A percentile compares a stretch with the other conserved stretches of the same genome.
phyloP scores from a whole-genome alignment of 129 eudicot genomes.

The Lactuca saligna region DNA sequence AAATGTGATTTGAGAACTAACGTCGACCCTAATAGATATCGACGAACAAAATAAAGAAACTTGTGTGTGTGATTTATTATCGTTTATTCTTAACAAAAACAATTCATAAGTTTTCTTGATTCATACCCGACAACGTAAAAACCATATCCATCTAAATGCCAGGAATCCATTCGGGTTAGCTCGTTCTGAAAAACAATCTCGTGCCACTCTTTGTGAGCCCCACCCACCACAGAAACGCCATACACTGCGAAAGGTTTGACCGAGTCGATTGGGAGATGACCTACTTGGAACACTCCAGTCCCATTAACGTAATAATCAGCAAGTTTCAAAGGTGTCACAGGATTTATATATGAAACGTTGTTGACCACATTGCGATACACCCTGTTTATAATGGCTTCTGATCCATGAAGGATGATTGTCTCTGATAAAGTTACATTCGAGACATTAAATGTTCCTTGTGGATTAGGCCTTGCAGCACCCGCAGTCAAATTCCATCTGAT shows the following conservation, averaged over 20 bases:
- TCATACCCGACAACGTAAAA: conserved; percentile 75
- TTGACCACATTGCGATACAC: conserved; percentile 46
- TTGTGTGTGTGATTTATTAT: no score
- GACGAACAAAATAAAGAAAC: no score
- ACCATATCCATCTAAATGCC: conserved; percentile 85
- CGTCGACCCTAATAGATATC: no score
- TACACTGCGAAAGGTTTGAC: conserved; percentile 35
- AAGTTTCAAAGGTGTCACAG: conserved; percentile 61
- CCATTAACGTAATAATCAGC: conserved; percentile 67
- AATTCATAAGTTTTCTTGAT: not conserved
- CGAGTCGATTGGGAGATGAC: conserved; percentile 47
- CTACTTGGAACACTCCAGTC: conserved; percentile 63
- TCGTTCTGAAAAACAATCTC: conserved; percentile 65
- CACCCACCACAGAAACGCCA: conserved; percentile 57
- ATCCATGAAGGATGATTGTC: conserved; percentile 67
- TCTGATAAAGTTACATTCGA: conserved; percentile 63
- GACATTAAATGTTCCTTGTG: conserved; percentile 82
- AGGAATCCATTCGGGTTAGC: conserved; percentile 54
- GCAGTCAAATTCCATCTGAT: conserved; percentile 75
- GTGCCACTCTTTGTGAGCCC: conserved; percentile 70
- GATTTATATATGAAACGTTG: conserved; percentile 57
- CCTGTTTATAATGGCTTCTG: conserved; percentile 38
- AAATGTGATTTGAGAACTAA: no score
- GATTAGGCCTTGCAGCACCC: conserved; percentile 87
- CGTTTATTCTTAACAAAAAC: not conserved